Base-by-base conservation (phyloP, 2,329 filamentous ascomycete genomes). In the Podosphaera aphanis region DNA sequence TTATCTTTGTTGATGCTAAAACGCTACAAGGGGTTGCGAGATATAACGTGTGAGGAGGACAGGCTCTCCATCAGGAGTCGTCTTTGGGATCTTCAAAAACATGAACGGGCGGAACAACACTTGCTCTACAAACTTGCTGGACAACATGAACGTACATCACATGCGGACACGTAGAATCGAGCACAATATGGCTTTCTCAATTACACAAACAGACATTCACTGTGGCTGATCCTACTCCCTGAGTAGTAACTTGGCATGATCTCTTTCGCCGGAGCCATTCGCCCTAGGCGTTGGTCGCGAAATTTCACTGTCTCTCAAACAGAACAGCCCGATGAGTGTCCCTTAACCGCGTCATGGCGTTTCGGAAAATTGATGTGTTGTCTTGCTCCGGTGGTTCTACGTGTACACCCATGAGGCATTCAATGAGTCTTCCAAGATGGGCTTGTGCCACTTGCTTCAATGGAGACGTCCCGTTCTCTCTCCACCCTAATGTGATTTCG, bases 201-300 rank as follows among this genome's bases (percentile, higher is more conserved):
- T 53, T 52, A 57, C 56, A 59, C 59, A 59, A 55, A 57, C 58
- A 58, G 54, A 57, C 46, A 48, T 47, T 52, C 47, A 16, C 19
- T 53, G 46, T 44, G 43, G 41, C 43, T 49, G 45, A 55, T 57
- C 57, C 52, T 47, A 56, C 49, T 50, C 50, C 51, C 49, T 19
- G 8, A 51, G 49, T 52, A 47, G 52, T 55, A 49, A 48, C 46
- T 29, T 46, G 50, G 47, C 49, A 46, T 50, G 54, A 55, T 54
- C 50, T 63, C 67, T 70, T 71, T 74, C 69, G 73, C 65, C 72
- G 56, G 72, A 72, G 74, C 62, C 69, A 64, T 62, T 59, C 58
- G 56, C 54, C 49, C 52, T 19, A 49, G 55, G 57, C 53, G 55
- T 47, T 48, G 55, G 65, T 63, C 71, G 72, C 72, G 71, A 74